Evolutionary conservation across 306 rosid genomes (phyloP).

Genomic region (Luffa acutangula): DNA sequence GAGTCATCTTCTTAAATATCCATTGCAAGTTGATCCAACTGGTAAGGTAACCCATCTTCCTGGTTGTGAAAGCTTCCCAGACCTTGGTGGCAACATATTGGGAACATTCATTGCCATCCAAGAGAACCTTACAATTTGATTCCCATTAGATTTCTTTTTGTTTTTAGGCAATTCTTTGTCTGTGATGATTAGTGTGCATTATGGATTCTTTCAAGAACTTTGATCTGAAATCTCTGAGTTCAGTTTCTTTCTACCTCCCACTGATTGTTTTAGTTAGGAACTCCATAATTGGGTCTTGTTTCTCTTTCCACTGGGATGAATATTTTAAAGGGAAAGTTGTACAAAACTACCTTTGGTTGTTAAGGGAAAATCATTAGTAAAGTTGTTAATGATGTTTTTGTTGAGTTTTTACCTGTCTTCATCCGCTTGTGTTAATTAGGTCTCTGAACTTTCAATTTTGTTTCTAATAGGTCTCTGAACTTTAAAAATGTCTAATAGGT

Average conservation of each 20-base stretch:
- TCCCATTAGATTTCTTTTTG: neutral
- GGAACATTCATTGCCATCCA: slow-evolving; percentile 38
- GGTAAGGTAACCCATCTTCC: slow-evolving; percentile 49
- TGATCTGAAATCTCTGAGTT: neutral
- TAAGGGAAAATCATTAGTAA: too few species aligned
- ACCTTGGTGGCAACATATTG: slow-evolving; percentile 58
- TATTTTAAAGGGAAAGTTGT: neutral
- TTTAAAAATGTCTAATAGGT: too few species aligned
- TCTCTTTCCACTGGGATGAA: neutral
- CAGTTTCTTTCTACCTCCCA: neutral
- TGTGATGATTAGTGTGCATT: neutral
- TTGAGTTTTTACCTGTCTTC: too few species aligned
- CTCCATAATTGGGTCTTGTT: neutral
- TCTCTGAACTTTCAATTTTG: too few species aligned
- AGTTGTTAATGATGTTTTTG: too few species aligned
- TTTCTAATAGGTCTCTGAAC: too few species aligned
- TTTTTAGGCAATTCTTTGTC: neutral
- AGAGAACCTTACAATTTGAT: slow-evolving; percentile 75
- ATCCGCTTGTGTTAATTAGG: too few species aligned
- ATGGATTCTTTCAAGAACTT: neutral
- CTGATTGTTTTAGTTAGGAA: neutral
- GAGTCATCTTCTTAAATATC: slow-evolving; percentile 72
- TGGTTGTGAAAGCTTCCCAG: slow-evolving; percentile 61
- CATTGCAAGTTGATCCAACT: slow-evolving; percentile 55
- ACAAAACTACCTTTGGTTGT: neutral